Percentiles rank a stretch among this genome's conserved stretches.
These are phyloP conservation scores for Talaromyces marneffei DNA, from an alignment of 2,329 filamentous ascomycete species.

Conservation along the genomic window DNA sequence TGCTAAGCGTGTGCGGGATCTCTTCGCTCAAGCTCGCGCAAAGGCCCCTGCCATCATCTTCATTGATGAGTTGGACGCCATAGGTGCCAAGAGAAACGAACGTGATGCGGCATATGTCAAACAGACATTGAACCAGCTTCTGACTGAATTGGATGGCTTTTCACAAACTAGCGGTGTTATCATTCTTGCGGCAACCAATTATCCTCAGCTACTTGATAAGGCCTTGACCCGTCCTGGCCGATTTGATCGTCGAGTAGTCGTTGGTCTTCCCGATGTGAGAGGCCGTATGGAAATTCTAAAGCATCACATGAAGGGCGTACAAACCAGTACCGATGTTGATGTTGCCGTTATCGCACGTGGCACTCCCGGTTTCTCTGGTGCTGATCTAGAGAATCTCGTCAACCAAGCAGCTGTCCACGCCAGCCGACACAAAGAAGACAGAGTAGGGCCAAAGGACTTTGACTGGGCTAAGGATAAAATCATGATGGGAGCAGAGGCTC, in stretches of 20 bases:
- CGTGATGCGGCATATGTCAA: slow-evolving; percentile 92
- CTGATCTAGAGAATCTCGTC: slow-evolving; percentile 92
- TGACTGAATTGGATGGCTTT: slow-evolving; percentile 96
- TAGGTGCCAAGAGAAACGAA: slow-evolving; percentile 88
- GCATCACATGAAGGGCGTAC: slow-evolving; percentile 89
- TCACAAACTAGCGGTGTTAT: slow-evolving; percentile 92
- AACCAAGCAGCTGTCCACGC: slow-evolving; percentile 94
- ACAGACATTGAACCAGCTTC: slow-evolving; percentile 92
- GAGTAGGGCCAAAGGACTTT: slow-evolving; percentile 73
- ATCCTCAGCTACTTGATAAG: slow-evolving; percentile 89
- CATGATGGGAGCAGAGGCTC: slow-evolving; percentile 90
- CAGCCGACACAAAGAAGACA: slow-evolving; percentile 73
- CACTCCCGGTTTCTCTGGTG: slow-evolving; percentile 87
- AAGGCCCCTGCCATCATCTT: slow-evolving; percentile 94
- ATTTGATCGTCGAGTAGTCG: slow-evolving; percentile 87
- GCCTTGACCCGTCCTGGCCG: slow-evolving; percentile 88
- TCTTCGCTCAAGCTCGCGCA: slow-evolving; percentile 74
- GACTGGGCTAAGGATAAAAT: slow-evolving; percentile 99
- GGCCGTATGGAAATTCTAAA: slow-evolving; percentile 88
- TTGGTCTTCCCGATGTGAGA: slow-evolving; percentile 84
- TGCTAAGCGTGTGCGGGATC: slow-evolving; percentile 89
- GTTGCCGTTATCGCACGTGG: slow-evolving; percentile 76
- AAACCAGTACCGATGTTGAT: slow-evolving; percentile 73
- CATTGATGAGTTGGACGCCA: slow-evolving; percentile 89
- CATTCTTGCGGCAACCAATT: slow-evolving; percentile 93